Evolutionary conservation across 805 yeast species (phyloP), one percentile per base, ranked within the genome.

Genomic region (Hanseniaspora vineae): DNA sequence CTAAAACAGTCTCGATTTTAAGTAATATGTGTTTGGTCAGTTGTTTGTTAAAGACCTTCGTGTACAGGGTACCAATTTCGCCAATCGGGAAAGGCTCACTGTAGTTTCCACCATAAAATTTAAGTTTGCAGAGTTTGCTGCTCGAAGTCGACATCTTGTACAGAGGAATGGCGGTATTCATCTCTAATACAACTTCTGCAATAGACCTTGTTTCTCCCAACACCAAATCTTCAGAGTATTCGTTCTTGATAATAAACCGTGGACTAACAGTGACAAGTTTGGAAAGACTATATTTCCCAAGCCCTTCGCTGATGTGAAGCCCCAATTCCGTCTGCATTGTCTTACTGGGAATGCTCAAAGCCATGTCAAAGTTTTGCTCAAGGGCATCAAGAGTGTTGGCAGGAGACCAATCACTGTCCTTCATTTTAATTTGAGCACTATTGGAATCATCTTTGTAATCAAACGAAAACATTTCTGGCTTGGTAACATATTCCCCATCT

Each of bases 401-500:
- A 1, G 69, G 60, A 53, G 96, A 83, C 76, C 84, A 75, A 6
- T 71, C 69, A 0, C 95, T 81, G 47, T 83, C 84, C 0, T 75
- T 83, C 18, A 85, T 71, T 50, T 75, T 73, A 6, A 89, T 56
- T 23, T 73, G 57, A 0, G 89, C 94, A 49, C 94, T 70, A 55
- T 82, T 81, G 40, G 71, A 74, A 29, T 79, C 73, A 45, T 77
- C 81, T 11, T 65, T 66, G 33, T 72, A 75, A 13, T 67, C 68
- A 58, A 86, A 90, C 0, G 98, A 90, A 67, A 92, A 89, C 84
- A 92, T 78, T 49, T 75, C 76, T 0, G 96, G 96, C 39, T 59
- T 54, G 1, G 75, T 60, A 14, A 64, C 61, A 33, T 59, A 51
- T 3, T 59, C 51, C n/a, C 57, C 66, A 31, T 56, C 56, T 23